Evolutionary conservation across 116 monocot genomes (phyloP).

Genomic region (Phalaenopsis hybrid): DNA sequence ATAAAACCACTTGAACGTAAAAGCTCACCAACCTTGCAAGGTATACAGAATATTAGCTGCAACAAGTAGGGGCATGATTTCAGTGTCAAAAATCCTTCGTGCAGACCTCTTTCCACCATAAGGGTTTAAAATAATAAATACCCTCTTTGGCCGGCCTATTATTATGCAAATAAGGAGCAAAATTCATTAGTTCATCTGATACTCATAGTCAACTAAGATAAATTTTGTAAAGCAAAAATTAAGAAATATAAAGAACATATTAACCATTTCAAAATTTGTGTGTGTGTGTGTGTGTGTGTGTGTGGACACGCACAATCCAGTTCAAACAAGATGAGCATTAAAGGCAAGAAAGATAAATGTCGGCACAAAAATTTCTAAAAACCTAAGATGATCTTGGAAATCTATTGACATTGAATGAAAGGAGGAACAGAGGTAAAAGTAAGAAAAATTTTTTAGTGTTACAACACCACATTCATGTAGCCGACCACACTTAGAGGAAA

Average conservation of each 20-base stretch:
- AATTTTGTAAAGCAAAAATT: not conserved
- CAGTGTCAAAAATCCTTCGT: slow-evolving; percentile 44
- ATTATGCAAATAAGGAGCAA: not conserved
- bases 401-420: not conserved
- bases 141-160: slow-evolving; percentile 59
- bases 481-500: no score
- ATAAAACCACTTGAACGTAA: not conserved
- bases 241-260: not conserved
- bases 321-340: not conserved
- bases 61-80: slow-evolving; percentile 64
- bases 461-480: no score
- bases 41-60: slow-evolving; percentile 56
- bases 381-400: not conserved
- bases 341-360: not conserved
- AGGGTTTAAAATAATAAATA: slow-evolving; percentile 80
- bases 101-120: slow-evolving; percentile 72
- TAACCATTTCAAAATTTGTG: not conserved
- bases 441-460: no score
- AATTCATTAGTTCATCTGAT: not conserved
- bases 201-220: not conserved
- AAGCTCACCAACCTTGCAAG: slow-evolving; percentile 57
- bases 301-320: not conserved
- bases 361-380: not conserved
- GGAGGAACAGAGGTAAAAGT: not conserved
- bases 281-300: no score